Percentiles rank a stretch among this genome's conserved stretches.
Conservation (phyloP, 140 eudicot species). For the Cichorium intybus region DNA sequence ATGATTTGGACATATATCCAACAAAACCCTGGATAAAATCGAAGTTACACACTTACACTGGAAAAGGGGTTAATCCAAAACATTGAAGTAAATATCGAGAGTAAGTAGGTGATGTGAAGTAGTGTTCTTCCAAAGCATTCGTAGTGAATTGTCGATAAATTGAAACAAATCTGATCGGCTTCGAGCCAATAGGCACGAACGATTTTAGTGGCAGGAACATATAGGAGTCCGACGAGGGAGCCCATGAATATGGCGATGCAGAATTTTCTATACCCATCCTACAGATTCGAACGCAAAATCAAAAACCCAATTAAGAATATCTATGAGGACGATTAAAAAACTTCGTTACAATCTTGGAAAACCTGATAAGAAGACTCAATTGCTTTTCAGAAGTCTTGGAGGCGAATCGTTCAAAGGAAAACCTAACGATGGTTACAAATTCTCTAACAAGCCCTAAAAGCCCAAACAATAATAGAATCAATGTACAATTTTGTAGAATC, state of each 20-base stretch:
- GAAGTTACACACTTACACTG: no score
- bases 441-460: conserved; percentile 47
- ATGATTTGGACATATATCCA: no score
- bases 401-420: conserved; percentile 76
- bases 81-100: conserved; percentile 56
- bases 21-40: no score
- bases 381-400: conserved; percentile 67
- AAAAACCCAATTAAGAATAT: conserved; percentile 51
- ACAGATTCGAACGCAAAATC: conserved; percentile 53
- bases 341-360: conserved; percentile 42
- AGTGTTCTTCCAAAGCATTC: conserved; percentile 70
- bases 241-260: conserved; percentile 59
- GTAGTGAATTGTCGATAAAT: conserved; percentile 72
- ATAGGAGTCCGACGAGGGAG: conserved; percentile 52
- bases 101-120: conserved; percentile 52
- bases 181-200: conserved; percentile 93
- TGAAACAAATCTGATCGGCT: conserved; percentile 80
- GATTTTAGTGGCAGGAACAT: conserved; percentile 56
- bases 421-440: conserved; percentile 36
- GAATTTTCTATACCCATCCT: conserved; percentile 67
- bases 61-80: conserved; percentile 82
- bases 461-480: conserved; percentile 70
- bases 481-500: conserved; percentile 53
- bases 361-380: conserved; percentile 47
- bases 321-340: conserved; percentile 38